phyloP scores from a whole-genome alignment of 257 asterid genomes.

The Scutellaria barbata region DNA sequence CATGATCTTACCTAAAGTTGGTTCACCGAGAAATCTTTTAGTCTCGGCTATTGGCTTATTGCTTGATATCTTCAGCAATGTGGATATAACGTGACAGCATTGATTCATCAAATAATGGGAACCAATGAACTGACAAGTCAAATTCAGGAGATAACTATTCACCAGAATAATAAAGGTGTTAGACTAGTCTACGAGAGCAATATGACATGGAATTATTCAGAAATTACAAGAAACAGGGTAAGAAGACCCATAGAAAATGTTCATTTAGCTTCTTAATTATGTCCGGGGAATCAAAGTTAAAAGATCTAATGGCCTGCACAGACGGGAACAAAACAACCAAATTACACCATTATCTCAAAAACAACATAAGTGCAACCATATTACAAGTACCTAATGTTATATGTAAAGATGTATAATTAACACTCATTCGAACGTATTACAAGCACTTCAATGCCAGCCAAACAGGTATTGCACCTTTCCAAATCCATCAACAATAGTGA shows the following conservation, averaged over 20 bases:
- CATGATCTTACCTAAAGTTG: constrained; percentile 71
- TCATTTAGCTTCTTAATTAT: constrained; percentile 16
- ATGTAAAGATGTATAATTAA: constrained; percentile 30
- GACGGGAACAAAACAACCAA: constrained; percentile 25
- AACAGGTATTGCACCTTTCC: constrained; percentile 60
- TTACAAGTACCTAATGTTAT: background rate
- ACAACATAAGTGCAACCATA: background rate
- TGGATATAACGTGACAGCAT: constrained; percentile 68
- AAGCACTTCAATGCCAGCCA: constrained; percentile 89
- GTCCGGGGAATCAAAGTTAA: constrained; percentile 14
- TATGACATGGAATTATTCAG: constrained; percentile 32
- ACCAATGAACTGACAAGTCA: constrained; percentile 75
- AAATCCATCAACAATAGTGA: constrained; percentile 94
- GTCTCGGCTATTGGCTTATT: constrained; percentile 59
- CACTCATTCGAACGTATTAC: constrained; percentile 85
- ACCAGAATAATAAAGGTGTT: constrained; percentile 36
- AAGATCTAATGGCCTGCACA: background rate
- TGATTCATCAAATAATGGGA: constrained; percentile 62
- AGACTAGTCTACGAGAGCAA: constrained; percentile 26
- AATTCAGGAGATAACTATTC: constrained; percentile 80
- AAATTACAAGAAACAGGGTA: constrained; percentile 17
- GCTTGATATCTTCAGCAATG: constrained; percentile 60
- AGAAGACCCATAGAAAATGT: constrained; percentile 10
- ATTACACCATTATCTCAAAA: background rate
- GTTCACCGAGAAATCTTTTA: constrained; percentile 75